Base-by-base conservation (phyloP, 192 early-diverging fungal genomes). In the Spizellomyces punctatus region DNA sequence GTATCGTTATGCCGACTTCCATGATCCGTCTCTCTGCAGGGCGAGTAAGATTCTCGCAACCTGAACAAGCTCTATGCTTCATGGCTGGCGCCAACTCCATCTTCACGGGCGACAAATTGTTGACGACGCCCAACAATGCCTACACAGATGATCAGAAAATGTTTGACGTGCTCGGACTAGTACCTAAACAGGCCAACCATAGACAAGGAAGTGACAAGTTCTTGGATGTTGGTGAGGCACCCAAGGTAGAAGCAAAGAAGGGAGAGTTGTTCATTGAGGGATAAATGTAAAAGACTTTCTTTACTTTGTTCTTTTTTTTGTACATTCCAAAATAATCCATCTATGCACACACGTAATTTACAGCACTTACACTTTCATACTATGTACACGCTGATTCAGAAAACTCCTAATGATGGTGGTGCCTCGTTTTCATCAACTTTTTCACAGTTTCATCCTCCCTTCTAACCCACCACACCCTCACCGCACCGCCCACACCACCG, bases 11-110 rank as follows among this genome's bases (percentile, higher is more conserved):
- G 89, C 92, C 92, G 54, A 79, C 80, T 63, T 83, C 90, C 16
- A 93, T 92, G 90, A 85, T 91, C 14, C 75, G 91, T 73, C 81
- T 93, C 21, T 91, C 89, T 16, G 91, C 91, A 27, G 91, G 91
- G 58, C 86, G 91, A 66, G 87, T 93, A 22, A 81, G 86, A 10
- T 91, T 93, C 79, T 80, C 84, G 4, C 75, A 85, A 22, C 75
- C 89, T 14, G 91, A 93, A 75, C 73, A 75, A 46, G 73, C 89
- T 14, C 62, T 93, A 68, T 92, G 91, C 73, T 93, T 93, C 78
- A 86, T 91, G 84, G 86, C 91, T 12, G 92, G 92, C 64, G 92
- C 92, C 71, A 93, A 93, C 82, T 89, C 88, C 17, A 90, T 93
- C 71, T 93, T 93, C 64, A 93, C 92, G 42, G 92, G 92, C 71